phyloP scores from a whole-genome alignment of 83 land plant species.

The Picea abies region DNA sequence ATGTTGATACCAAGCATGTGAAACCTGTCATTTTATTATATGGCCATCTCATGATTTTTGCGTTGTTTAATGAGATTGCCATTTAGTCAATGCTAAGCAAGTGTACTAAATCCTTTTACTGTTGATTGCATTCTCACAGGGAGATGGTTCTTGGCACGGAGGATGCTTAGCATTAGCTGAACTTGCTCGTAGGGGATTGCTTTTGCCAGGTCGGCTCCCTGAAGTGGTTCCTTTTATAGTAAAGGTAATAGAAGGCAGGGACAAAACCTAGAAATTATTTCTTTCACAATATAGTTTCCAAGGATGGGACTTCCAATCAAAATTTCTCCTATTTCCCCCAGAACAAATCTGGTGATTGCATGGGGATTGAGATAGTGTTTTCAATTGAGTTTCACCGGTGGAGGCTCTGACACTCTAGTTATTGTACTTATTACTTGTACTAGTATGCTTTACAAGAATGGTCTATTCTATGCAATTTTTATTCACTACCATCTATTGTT shows the following conservation, averaged over 20 bases:
- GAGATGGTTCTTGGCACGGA: slow-evolving; percentile 99
- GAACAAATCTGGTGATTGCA: not conserved
- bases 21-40: not conserved
- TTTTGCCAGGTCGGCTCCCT: slow-evolving; percentile 81
- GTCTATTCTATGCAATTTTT: not conserved
- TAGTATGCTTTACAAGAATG: not conserved
- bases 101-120: not conserved
- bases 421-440: not conserved
- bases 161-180: slow-evolving; percentile 99
- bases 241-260: slow-evolving; percentile 52
- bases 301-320: not conserved
- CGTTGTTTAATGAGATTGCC: not conserved
- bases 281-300: not conserved
- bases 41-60: not conserved
- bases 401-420: not conserved
- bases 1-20: not conserved
- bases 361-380: not conserved
- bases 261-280: not conserved
- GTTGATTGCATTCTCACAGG: slow-evolving; percentile 41
- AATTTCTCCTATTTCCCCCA: not conserved
- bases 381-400: not conserved
- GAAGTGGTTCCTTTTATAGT: slow-evolving; percentile 88
- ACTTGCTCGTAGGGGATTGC: slow-evolving; percentile 95
- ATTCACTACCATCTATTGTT: no score
- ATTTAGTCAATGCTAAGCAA: not conserved